These are phyloP conservation scores for Geotrichum cucujoidarum DNA, from an alignment of 1,139 yeast species.

Conservation along the genomic window DNA sequence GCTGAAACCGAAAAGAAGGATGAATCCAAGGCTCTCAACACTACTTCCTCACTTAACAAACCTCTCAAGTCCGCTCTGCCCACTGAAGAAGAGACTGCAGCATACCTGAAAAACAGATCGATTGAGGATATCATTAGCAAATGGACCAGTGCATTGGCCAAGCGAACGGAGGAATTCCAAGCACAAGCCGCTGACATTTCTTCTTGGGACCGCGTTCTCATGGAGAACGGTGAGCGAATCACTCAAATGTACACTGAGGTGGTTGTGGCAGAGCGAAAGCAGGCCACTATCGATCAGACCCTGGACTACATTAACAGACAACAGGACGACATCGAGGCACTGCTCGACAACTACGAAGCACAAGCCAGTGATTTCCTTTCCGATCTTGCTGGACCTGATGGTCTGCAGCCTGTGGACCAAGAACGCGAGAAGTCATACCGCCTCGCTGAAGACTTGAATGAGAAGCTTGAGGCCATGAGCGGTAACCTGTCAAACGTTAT, in stretches of 20 bases:
- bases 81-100: conserved; percentile 43
- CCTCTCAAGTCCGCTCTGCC: conserved; percentile 40
- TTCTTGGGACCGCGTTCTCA: conserved; percentile 80
- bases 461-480: conserved; percentile 72
- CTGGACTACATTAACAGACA: conserved; percentile 82
- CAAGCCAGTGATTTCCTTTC: conserved; percentile 57
- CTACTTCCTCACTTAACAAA: conserved; percentile 42
- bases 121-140: conserved; percentile 86
- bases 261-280: conserved; percentile 77
- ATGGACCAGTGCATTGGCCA: conserved; percentile 84
- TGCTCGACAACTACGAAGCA: conserved; percentile 78
- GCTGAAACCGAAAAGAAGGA: conserved; percentile 16
- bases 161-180: conserved; percentile 69
- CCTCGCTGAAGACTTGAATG: conserved; percentile 81
- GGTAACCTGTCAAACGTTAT: conserved; percentile 71
- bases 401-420: conserved; percentile 56
- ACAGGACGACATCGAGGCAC: conserved; percentile 81
- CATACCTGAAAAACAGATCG: conserved; percentile 83
- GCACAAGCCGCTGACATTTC: conserved; percentile 71
- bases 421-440: conserved; percentile 87
- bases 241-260: conserved; percentile 74
- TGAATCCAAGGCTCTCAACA: conserved; percentile 7
- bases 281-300: conserved; percentile 80
- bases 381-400: conserved; percentile 35
- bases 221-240: conserved; percentile 81